Evolutionary conservation across 768 basidiomycete species (phyloP), one percentile per base, ranked within the genome.

Genomic region (Kockovaella imperatae): DNA sequence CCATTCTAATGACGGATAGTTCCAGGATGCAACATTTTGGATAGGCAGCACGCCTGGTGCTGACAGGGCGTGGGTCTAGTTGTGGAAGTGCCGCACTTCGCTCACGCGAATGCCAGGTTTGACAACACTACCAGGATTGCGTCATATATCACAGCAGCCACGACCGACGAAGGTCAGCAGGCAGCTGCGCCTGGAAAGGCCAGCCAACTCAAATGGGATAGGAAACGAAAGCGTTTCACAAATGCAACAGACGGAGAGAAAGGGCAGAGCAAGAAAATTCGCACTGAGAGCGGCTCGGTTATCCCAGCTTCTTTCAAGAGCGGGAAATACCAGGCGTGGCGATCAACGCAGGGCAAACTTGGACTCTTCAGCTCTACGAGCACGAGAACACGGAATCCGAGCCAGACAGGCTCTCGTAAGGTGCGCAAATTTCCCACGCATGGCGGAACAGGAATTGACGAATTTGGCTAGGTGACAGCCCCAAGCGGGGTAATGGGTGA

Each of bases 281-380:
- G 80, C 58, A 89, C 89, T 0, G 95, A 99, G 72, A 89, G 83
- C 59, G 95, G 95, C 3, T 81, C 83, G 14, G 81, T 84, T 40
- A 76, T 99, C 17, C 93, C 95, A 3, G 89, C 89, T 3, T 83
- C 83, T 8, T 99, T 89, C 73, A 83, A 86, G 44, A 88, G 85
- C 58, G 95, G 95, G 10, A 81, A 87, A 14, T 99, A 87, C 69
- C 87, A 93, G 47, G 89, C 93, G 68, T 99, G 95, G 95, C 81
- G 77, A 42, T n/a, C n/a, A n/a, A n/a, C n/a, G n/a, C n/a, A n/a
- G n/a, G n/a, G n/a, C n/a, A n/a, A n/a, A n/a, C n/a, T n/a, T n/a
- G n/a, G n/a, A n/a, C n/a, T n/a, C n/a, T n/a, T n/a, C n/a, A n/a
- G n/a, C n/a, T n/a, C n/a, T n/a, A n/a, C n/a, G n/a, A n/a, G n/a